Base-by-base conservation (phyloP, 345 rosid species). In the Euclidium syriacum region DNA sequence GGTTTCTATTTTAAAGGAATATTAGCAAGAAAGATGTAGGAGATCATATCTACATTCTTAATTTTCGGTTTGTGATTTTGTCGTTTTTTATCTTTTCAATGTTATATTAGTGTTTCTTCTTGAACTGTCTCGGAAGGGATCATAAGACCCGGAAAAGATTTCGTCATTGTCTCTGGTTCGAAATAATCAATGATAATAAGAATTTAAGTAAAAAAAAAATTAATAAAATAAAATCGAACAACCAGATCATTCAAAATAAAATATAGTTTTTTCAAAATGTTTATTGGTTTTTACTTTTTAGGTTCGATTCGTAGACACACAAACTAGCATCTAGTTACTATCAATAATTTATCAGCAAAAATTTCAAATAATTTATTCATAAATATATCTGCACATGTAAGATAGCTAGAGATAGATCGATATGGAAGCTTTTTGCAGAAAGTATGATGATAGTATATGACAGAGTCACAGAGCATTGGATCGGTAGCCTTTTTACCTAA, bases 361-460 rank as follows among this genome's bases (percentile, higher is more conserved):
- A n/a, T n/a, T n/a, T n/a, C n/a, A 27, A 8, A 26, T 15, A 24
- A 11, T 26, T 15, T 47, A 17, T 49, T 4, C 26, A 8, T 32
- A 25, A n/a, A 25, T 56, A 48, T 27, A 20, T 3, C 10, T n/a
- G n/a, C n/a, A n/a, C 12, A 19, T 54, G 16, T 18, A 25, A 44
- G 23, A 25, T 44, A 55, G 63, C 30, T 46, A 53, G 52, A 59
- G 54, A 51, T 68, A 36, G 42, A 15, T 38, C 7, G 40, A 54
- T 41, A 38, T 19, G 63, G 68, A 70, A 62, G 68, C 74, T 62
- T 62, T 62, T 52, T 62, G 68, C 74, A 70, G 74, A 70, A 70
- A 62, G 68, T 62, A 40, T 70, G 44, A 70, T 62, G 68, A 70
- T 15, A 32, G 18, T 3, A 61, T 3, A 58, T 4, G 44, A 29